These are phyloP conservation scores for Eremothecium gossypii DNA, from an alignment of 1,139 yeast genomes.

Conservation along the genomic window DNA sequence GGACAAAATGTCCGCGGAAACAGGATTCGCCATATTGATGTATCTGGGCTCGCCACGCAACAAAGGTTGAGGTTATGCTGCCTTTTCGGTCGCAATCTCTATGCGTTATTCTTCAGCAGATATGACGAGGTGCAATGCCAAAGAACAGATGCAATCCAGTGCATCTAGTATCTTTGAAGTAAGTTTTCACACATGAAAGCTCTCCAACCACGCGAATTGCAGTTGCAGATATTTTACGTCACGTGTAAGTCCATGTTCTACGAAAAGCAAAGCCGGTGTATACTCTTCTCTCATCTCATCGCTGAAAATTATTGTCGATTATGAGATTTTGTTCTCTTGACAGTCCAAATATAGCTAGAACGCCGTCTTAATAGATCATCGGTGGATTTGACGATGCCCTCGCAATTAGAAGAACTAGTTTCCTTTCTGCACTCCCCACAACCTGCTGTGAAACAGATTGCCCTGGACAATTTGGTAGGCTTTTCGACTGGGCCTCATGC, in stretches of 20 bases:
- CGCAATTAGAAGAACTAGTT: constrained; percentile 62
- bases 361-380: not conserved
- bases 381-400: constrained; percentile 38
- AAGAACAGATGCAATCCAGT: no score
- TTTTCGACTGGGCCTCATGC: constrained; percentile 65
- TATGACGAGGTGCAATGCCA: no score
- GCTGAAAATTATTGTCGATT: not conserved
- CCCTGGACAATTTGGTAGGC: constrained; percentile 76
- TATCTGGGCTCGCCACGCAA: no score
- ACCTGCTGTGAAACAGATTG: constrained; percentile 75
- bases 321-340: not conserved
- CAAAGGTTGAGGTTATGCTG: no score
- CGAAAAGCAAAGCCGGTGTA: not conserved
- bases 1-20: not conserved
- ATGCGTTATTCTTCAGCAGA: no score
- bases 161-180: no score
- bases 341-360: not conserved
- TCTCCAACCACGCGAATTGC: no score
- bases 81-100: no score
- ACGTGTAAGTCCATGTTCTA: not conserved
- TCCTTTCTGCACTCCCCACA: constrained; percentile 77
- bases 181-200: no score
- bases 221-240: no score
- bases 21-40: no score
- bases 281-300: not conserved